These are phyloP conservation scores for Russula virescens DNA, from an alignment of 768 basidiomycete genomes.

Conservation along the genomic window DNA sequence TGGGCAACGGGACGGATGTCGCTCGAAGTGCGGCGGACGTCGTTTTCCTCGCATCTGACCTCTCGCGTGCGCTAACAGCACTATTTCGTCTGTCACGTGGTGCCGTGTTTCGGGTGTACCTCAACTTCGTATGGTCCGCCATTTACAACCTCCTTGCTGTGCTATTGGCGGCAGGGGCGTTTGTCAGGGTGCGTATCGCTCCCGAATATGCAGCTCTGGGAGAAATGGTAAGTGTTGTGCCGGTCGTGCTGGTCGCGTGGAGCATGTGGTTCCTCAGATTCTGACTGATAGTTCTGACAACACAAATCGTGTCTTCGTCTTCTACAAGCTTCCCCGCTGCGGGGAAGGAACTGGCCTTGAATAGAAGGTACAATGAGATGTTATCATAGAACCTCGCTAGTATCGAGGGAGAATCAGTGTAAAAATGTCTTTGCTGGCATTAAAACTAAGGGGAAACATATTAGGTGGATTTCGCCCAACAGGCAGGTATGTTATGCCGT, in stretches of 20 bases:
- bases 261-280: constrained; percentile 23
- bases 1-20: constrained; percentile 32
- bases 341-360: too few relatives aligned
- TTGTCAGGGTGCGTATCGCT: constrained; percentile 36
- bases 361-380: neutral
- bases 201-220: constrained; percentile 42
- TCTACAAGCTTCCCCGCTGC: too few relatives aligned
- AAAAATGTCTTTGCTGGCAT: neutral
- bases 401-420: neutral
- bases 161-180: constrained; percentile 46
- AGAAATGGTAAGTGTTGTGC: constrained; percentile 39
- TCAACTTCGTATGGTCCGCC: constrained; percentile 36
- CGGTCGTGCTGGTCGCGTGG: constrained; percentile 36
- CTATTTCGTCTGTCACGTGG: constrained; percentile 36
- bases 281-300: neutral
- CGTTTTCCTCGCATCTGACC: constrained; percentile 35
- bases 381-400: too few relatives aligned
- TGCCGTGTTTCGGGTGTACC: constrained; percentile 33
- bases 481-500: too few relatives aligned
- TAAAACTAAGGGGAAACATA: neutral
- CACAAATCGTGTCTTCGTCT: too few relatives aligned
- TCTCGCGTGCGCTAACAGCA: constrained; percentile 33
- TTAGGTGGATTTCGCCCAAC: too few relatives aligned
- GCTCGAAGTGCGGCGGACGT: constrained; percentile 44
- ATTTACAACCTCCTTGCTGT: constrained; percentile 44